Base-by-base conservation (phyloP, 139 green algal species). In the Picochlorum sp. region DNA sequence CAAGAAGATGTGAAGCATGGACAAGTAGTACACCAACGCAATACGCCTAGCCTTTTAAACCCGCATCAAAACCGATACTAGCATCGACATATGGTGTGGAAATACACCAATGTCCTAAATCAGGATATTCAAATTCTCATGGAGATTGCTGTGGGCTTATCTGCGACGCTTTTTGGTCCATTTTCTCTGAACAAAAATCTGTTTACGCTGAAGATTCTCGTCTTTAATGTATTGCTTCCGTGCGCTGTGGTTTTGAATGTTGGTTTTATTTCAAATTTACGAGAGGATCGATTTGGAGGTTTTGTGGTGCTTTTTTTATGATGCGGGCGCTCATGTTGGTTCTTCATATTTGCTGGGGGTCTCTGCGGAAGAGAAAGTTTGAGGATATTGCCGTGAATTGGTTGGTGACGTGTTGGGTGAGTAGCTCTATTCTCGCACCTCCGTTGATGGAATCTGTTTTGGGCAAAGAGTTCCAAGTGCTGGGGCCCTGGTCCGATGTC, bases 91-190 rank as follows among this genome's bases (percentile, higher is more conserved):
- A 26, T 58, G 50, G 50, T 54, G 11, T 62, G 56, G 56, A n/a
- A 20, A 45, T 62, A 44, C n/a, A 62, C 56, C n/a, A 28, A 62
- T 62, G 16, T 45, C 16, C 18, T 62, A 62, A 62, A 44, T 54
- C 56, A 62, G n/a, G 30, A 54, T 56, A 54, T 62, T 52, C 56
- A 62, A 51, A 44, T 62, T 62, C 18, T 45, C 54, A 34, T 62
- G 30, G 30, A 62, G 18, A 54, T 44, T 28, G 30, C 18, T 45
- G 8, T 62, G n/a, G 56, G 32, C 30, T 10, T 54, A 20, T 20
- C n/a, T 20, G n/a, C 47, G n/a, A 26, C 47, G 11, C 47, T 54
- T 9, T 54, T 26, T 54, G 47, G 47, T 54, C 47, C 47, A 54
- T 54, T 54, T 54, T 54, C 47, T 26, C 18, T 21, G 18, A 54